Evolutionary conservation across 2,329 filamentous ascomycete species (phyloP).

Genomic region (Didymella segeticola): DNA sequence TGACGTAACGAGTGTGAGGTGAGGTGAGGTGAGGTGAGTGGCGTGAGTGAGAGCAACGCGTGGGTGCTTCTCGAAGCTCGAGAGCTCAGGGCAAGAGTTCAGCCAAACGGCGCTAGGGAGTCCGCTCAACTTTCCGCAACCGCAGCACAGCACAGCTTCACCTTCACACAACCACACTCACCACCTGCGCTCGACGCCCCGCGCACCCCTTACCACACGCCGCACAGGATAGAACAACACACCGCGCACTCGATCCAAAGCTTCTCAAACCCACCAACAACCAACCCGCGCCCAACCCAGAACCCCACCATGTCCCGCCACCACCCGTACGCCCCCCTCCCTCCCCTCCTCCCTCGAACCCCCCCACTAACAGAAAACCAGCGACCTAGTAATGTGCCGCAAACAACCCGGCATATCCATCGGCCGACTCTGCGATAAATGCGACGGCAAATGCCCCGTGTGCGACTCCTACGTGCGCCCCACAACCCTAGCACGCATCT

Average conservation of each 20-base stretch:
- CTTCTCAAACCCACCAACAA: too few species aligned
- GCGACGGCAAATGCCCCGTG: slow-evolving; percentile 98
- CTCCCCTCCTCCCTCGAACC: background rate
- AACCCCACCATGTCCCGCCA: slow-evolving; percentile 80
- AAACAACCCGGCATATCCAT: slow-evolving; percentile 98
- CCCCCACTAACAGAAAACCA: slow-evolving; percentile 47
- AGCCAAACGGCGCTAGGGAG: slow-evolving; percentile 15
- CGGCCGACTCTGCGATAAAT: slow-evolving; percentile 99
- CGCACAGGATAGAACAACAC: too few species aligned
- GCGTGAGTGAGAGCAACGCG: slow-evolving; percentile 2
- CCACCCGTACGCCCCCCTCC: slow-evolving; percentile 73
- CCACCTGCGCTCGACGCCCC: too few species aligned
- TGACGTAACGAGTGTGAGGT: background rate
- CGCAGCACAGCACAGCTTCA: background rate
- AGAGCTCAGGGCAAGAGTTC: slow-evolving; percentile 32
- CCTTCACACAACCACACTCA: background rate
- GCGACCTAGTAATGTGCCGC: slow-evolving; percentile 99
- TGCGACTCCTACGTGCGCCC: slow-evolving; percentile 99
- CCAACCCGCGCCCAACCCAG: too few species aligned
- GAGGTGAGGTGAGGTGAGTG: background rate
- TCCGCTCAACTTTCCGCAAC: slow-evolving; percentile 25
- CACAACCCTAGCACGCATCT: slow-evolving; percentile 96
- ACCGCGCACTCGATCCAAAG: background rate
- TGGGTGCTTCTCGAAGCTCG: slow-evolving; percentile 24
- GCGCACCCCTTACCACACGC: background rate